Evolutionary conservation across 345 rosid species (phyloP).

Genomic region (Capsella bursapastoris): DNA sequence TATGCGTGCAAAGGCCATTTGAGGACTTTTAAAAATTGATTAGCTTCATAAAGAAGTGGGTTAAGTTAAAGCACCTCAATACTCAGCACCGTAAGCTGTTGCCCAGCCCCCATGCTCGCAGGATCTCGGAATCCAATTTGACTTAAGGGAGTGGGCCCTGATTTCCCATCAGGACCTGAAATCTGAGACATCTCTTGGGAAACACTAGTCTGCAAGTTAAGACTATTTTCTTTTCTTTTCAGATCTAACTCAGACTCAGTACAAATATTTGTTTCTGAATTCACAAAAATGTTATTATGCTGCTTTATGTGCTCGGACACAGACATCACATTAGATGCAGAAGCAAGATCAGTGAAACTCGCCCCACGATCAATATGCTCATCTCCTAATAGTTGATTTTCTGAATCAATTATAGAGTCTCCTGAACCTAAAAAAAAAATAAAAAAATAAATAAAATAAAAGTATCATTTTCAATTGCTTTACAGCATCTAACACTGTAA

Average conservation of each 20-base stretch:
- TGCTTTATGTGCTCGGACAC: conserved; percentile 42
- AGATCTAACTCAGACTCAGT: conserved; percentile 34
- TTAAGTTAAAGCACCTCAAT: conserved; percentile 67
- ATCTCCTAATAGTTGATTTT: conserved; percentile 42
- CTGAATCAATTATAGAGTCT: conserved; percentile 42
- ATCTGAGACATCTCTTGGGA: conserved; percentile 80
- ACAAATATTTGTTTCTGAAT: conserved; percentile 42
- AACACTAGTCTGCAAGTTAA: conserved; percentile 38
- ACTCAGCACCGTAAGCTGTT: conserved; percentile 85
- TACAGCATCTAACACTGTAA: conserved; percentile 28
- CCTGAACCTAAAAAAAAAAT: conserved; percentile 49
- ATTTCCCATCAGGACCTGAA: conserved; percentile 81
- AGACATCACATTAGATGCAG: conserved; percentile 41
- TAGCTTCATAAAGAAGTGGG: conserved; percentile 20
- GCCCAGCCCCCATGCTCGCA: conserved; percentile 94
- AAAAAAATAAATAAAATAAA: conserved; percentile 18
- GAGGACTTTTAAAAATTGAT: conserved; percentile 1
- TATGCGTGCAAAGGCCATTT: conserved; percentile 11
- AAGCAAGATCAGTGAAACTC: conserved; percentile 40
- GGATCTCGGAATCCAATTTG: conserved; percentile 97
- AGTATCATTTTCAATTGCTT: conserved; percentile 14
- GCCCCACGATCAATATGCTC: conserved; percentile 33
- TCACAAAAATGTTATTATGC: conserved; percentile 39
- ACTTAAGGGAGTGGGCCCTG: conserved; percentile 86
- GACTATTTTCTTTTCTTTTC: conserved; percentile 51